These are phyloP conservation scores for Deinandra increscens DNA, from an alignment of 129 eudicot genomes.

Conservation along the genomic window DNA sequence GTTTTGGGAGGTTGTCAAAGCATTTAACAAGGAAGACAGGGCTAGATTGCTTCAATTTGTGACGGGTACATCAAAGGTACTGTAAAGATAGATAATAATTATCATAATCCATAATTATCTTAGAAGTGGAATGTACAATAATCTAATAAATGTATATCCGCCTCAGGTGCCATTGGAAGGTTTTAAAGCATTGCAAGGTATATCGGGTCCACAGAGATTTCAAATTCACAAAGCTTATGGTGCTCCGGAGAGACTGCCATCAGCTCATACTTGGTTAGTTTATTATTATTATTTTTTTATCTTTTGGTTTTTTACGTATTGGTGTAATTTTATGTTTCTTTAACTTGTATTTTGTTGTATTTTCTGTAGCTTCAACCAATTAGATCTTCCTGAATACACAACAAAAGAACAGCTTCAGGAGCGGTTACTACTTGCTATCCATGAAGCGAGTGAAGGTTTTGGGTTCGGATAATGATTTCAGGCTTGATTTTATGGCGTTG, in stretches of 20 bases:
- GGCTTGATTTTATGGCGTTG: constrained; percentile 10
- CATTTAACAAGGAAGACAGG: constrained; percentile 88
- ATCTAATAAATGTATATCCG: neutral
- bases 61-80: constrained; percentile 97
- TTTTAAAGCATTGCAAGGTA: constrained; percentile 93
- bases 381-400: constrained; percentile 96
- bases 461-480: constrained; percentile 62
- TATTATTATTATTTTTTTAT: no score
- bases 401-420: constrained; percentile 93
- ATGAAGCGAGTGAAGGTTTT: constrained; percentile 99
- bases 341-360: neutral
- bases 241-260: constrained; percentile 94
- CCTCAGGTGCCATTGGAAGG: constrained; percentile 94
- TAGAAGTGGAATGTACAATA: neutral
- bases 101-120: neutral
- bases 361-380: constrained; percentile 70
- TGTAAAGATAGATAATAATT: constrained; percentile 9
- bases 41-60: constrained; percentile 96
- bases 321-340: neutral
- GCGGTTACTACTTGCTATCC: constrained; percentile 87
- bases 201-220: constrained; percentile 95
- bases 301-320: neutral
- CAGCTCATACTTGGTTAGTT: constrained; percentile 96
- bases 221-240: constrained; percentile 99
- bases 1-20: constrained; percentile 97